Conservation (phyloP, 2,329 filamentous ascomycete species). For the Diaporthe sp. region DNA sequence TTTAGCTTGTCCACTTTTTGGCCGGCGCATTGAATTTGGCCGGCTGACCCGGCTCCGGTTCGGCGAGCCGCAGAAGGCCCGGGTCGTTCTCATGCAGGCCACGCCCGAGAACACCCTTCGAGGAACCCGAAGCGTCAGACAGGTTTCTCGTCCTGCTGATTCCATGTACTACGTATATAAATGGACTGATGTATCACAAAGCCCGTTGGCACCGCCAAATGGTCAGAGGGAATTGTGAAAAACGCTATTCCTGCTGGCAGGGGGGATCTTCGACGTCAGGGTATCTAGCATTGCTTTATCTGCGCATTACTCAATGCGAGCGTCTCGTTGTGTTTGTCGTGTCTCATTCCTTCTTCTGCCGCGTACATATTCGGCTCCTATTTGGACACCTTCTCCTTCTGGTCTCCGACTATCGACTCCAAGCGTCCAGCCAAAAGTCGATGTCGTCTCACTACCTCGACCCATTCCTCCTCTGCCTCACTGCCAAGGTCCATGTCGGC, state of each 20-base stretch:
- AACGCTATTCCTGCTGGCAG: not conserved
- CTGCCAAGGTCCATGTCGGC: constrained; percentile 68
- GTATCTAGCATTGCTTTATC: constrained; percentile 15
- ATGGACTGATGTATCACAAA: not conserved
- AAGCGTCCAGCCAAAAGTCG: constrained; percentile 84
- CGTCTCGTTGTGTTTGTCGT: not conserved
- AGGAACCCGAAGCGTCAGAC: not conserved
- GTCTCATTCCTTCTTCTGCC: not conserved
- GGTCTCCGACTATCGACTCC: constrained; percentile 76
- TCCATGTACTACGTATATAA: not conserved
- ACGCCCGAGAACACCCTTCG: not conserved
- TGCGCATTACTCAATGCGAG: not conserved
- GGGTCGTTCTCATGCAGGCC: not conserved
- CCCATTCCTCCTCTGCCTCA: constrained; percentile 79
- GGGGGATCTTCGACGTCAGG: not conserved
- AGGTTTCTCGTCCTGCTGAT: not conserved
- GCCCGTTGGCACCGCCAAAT: not conserved
- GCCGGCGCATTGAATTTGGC: constrained; percentile 19
- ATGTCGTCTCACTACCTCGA: constrained; percentile 90
- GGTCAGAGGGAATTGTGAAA: not conserved
- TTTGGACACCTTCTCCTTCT: constrained; percentile 51
- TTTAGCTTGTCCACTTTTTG: constrained; percentile 31
- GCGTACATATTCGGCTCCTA: not conserved
- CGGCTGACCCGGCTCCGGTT: constrained; percentile 35
- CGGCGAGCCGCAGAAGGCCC: not conserved